Percentiles rank a stretch among this genome's conserved stretches.
Evolutionary conservation across 1,284 basidiomycete genomes (phyloP).

Genomic region (Ganoderma multipileum): DNA sequence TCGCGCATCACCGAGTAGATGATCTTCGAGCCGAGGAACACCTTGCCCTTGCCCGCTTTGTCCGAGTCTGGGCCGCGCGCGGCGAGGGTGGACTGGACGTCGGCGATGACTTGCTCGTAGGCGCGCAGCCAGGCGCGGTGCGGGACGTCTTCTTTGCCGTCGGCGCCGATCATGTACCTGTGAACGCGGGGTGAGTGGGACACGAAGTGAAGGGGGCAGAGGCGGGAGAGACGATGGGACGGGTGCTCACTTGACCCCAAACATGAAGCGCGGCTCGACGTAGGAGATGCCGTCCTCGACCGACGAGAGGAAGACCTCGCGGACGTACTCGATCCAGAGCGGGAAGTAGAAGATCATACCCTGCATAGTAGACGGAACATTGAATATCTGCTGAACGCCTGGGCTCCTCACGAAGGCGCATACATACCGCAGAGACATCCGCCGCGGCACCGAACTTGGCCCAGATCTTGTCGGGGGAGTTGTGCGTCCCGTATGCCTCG

Average conservation of each 20-base stretch:
- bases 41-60: constrained; percentile 39
- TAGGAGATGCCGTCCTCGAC: constrained; percentile 80
- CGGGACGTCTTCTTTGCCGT: constrained; percentile 62
- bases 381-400: neutral
- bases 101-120: constrained; percentile 62
- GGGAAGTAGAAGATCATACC: constrained; percentile 62
- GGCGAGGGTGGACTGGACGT: constrained; percentile 60
- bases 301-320: constrained; percentile 66
- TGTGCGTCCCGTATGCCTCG: constrained; percentile 75
- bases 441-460: constrained; percentile 67
- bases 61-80: constrained; percentile 51
- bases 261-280: constrained; percentile 75
- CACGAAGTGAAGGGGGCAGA: neutral
- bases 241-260: constrained; percentile 55
- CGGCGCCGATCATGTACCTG: constrained; percentile 56
- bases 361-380: constrained; percentile 39
- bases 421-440: constrained; percentile 45
- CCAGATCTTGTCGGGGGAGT: constrained; percentile 79
- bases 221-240: constrained; percentile 21
- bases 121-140: constrained; percentile 68
- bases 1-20: constrained; percentile 75
- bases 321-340: constrained; percentile 63
- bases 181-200: neutral
- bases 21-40: constrained; percentile 74
- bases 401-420: neutral